Percentiles rank a stretch among this genome's conserved stretches.
Evolutionary conservation across 768 basidiomycete genomes (phyloP).

Genomic region (Saitozyma podzolica): DNA sequence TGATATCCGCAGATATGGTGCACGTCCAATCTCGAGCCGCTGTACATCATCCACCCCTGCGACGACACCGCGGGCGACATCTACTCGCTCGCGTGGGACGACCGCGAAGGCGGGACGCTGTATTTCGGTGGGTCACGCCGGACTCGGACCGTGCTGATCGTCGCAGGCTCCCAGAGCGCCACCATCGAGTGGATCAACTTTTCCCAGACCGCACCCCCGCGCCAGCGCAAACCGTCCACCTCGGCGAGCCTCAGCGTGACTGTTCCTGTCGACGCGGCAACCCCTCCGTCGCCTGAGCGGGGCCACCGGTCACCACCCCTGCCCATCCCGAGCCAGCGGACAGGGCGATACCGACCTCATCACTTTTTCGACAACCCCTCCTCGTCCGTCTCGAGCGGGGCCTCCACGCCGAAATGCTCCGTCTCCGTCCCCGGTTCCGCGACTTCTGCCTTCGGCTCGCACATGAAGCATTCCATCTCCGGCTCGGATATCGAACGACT

Average conservation of each 20-base stretch:
- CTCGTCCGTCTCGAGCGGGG: constrained; percentile 60
- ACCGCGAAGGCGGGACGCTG: constrained; percentile 63
- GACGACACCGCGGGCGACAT: constrained; percentile 83
- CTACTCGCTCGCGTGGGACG: constrained; percentile 79
- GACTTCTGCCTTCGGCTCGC: constrained; percentile 2
- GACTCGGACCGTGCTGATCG: neutral
- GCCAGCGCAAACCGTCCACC: constrained; percentile 25
- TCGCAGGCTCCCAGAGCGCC: constrained; percentile 74
- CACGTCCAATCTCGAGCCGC: constrained; percentile 63
- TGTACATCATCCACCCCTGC: constrained; percentile 76
- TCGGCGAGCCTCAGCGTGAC: constrained; percentile 24
- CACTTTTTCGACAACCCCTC: constrained; percentile 93
- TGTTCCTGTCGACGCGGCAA: constrained; percentile 17
- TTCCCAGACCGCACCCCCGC: constrained; percentile 21
- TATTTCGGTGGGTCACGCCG: constrained; percentile 63
- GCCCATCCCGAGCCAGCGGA: constrained; percentile 19
- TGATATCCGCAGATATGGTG: constrained; percentile 71
- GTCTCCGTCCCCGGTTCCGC: constrained; percentile 5
- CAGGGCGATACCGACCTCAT: constrained; percentile 58
- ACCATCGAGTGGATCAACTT: constrained; percentile 88
- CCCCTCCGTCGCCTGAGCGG: neutral
- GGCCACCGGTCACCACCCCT: constrained; percentile 10
- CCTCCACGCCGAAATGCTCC: constrained; percentile 38
- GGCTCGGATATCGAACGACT: no score
- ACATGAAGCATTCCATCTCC: neutral